These are phyloP conservation scores for Acaromyces ingoldii DNA, from an alignment of 1,284 basidiomycete species.

Conservation along the genomic window DNA sequence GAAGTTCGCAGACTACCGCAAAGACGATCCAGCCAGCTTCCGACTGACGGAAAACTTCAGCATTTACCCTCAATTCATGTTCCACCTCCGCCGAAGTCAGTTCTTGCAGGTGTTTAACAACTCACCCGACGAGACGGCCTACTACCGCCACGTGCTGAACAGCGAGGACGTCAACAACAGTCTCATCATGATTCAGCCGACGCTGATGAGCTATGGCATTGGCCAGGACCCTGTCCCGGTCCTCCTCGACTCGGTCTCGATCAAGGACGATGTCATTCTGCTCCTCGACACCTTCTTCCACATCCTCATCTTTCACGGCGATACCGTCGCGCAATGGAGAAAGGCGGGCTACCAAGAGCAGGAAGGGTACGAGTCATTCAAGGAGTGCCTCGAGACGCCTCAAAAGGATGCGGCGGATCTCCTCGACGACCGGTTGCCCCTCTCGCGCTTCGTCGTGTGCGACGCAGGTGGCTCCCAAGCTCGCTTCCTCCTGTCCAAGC, in stretches of 20 bases:
- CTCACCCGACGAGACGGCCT: slow-evolving; percentile 98
- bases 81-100: slow-evolving; percentile 93
- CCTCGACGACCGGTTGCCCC: slow-evolving; percentile 88
- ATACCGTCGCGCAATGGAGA: slow-evolving; percentile 93
- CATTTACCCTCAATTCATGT: slow-evolving; percentile 99
- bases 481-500: slow-evolving; percentile 88
- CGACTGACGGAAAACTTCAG: slow-evolving; percentile 90
- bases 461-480: slow-evolving; percentile 97
- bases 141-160: slow-evolving; percentile 92
- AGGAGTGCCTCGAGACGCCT: slow-evolving; percentile 83
- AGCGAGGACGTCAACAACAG: slow-evolving; percentile 99
- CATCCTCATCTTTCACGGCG: slow-evolving; percentile 98
- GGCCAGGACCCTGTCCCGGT: slow-evolving; percentile 86
- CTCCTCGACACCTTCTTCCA: slow-evolving; percentile 99
- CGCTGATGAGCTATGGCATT: slow-evolving; percentile 96
- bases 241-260: slow-evolving; percentile 91
- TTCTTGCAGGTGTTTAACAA: slow-evolving; percentile 99
- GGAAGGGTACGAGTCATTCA: slow-evolving; percentile 98
- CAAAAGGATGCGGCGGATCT: slow-evolving; percentile 68
- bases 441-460: slow-evolving; percentile 95
- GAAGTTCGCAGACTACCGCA: slow-evolving; percentile 98
- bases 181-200: slow-evolving; percentile 99
- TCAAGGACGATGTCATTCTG: slow-evolving; percentile 92
- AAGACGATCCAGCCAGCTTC: slow-evolving; percentile 95
- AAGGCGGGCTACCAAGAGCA: slow-evolving; percentile 99